Percentiles rank a stretch among this genome's conserved stretches.
Evolutionary conservation across 176 grass and related monocot species (phyloP).

Genomic region (Alopecurus myosuroides): DNA sequence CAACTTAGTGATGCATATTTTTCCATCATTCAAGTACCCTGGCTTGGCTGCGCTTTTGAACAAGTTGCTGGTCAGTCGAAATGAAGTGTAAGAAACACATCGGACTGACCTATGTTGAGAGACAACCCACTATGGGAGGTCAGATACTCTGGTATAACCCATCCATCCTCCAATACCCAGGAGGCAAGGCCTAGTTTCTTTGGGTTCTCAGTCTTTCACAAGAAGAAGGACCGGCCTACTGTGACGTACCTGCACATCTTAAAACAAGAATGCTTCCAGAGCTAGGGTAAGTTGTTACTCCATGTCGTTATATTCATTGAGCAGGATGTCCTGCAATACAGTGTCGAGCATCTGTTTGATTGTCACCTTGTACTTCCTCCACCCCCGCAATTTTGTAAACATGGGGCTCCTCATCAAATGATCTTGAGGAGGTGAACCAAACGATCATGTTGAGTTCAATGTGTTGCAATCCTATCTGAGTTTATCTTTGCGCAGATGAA

Average conservation of each 20-base stretch:
- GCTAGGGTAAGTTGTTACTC: background rate
- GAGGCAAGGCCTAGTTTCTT: constrained; percentile 4
- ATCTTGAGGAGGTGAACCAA: background rate
- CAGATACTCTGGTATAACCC: constrained; percentile 77
- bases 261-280: background rate
- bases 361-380: constrained; percentile 36
- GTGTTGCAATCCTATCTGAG: background rate
- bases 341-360: constrained; percentile 53
- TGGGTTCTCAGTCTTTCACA: background rate
- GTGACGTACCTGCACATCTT: constrained; percentile 24
- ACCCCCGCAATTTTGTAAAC: constrained; percentile 8
- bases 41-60: background rate
- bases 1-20: background rate
- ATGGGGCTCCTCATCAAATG: background rate
- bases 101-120: constrained; percentile 45
- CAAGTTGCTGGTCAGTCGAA: background rate
- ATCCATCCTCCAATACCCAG: constrained; percentile 41
- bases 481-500: background rate
- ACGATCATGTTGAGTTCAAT: background rate
- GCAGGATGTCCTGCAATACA: constrained; percentile 42
- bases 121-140: constrained; percentile 64
- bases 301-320: constrained; percentile 20
- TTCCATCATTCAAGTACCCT: background rate
- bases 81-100: background rate
- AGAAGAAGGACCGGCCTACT: constrained; percentile 71